Evolutionary conservation across 2,329 filamentous ascomycete species (phyloP).

Genomic region (Neocatenulostroma microsporum): DNA sequence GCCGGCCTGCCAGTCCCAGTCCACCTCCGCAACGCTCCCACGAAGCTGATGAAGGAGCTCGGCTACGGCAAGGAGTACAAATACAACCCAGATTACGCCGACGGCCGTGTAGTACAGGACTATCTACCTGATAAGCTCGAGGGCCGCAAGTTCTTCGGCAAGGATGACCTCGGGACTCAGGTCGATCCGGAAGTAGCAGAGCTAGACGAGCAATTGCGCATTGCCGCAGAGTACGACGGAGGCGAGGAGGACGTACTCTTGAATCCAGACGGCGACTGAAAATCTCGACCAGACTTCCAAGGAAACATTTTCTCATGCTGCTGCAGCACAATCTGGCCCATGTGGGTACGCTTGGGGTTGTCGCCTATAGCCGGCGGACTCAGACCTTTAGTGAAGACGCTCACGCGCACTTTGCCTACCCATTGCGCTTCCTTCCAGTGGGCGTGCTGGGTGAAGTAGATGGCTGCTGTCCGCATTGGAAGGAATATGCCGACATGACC

Average conservation of each 20-base stretch:
- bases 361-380: too few relatives aligned
- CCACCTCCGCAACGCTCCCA: slow-evolving; percentile 87
- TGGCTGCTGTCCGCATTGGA: slow-evolving; percentile 18
- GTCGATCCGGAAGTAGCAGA: slow-evolving; percentile 52
- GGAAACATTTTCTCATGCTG: slow-evolving; percentile 5
- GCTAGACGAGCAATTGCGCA: slow-evolving; percentile 15
- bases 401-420: slow-evolving; percentile 16
- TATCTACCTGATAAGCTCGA: slow-evolving; percentile 75
- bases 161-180: slow-evolving; percentile 68
- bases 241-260: slow-evolving; percentile 18
- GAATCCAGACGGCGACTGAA: slow-evolving; percentile 27
- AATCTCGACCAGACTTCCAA: background rate
- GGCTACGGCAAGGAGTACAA: slow-evolving; percentile 91
- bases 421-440: slow-evolving; percentile 17
- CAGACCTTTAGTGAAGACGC: slow-evolving; percentile 18
- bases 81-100: slow-evolving; percentile 84
- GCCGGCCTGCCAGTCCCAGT: slow-evolving; percentile 75
- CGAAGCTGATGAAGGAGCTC: slow-evolving; percentile 83
- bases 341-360: too few relatives aligned
- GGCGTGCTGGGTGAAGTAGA: slow-evolving; percentile 19
- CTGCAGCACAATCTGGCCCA: slow-evolving; percentile 1
- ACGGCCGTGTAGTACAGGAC: slow-evolving; percentile 75
- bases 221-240: slow-evolving; percentile 14
- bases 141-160: slow-evolving; percentile 68
- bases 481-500: slow-evolving; percentile 24